Conservation (phyloP, 1,284 basidiomycete species). For the Neolentinus lepideus region DNA sequence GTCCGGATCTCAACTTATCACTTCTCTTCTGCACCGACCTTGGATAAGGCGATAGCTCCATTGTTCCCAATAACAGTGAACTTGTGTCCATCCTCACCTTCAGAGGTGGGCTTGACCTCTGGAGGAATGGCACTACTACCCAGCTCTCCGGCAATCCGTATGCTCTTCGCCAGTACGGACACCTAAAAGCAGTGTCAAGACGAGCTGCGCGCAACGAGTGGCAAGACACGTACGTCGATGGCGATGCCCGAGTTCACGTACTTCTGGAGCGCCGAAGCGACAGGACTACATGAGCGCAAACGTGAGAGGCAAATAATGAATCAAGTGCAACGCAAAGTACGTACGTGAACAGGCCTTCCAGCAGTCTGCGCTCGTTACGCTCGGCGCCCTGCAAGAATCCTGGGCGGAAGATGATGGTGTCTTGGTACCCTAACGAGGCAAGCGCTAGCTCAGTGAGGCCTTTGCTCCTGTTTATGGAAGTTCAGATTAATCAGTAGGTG, state of each 20-base stretch:
- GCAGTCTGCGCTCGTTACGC: slow-evolving; percentile 29
- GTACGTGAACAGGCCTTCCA: slow-evolving; percentile 36
- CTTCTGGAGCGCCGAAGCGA: not conserved
- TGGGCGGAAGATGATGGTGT: slow-evolving; percentile 66
- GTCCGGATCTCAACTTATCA: not conserved
- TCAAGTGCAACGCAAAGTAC: slow-evolving; percentile 13
- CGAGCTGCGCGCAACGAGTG: not conserved
- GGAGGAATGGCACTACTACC: slow-evolving; percentile 34
- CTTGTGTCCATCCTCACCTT: slow-evolving; percentile 20
- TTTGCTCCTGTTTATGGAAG: slow-evolving; percentile 43
- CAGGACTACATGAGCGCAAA: not conserved
- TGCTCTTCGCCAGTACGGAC: slow-evolving; percentile 32
- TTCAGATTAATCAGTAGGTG: not conserved
- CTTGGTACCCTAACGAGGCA: slow-evolving; percentile 55
- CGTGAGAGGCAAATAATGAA: not conserved
- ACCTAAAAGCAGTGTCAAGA: slow-evolving; percentile 23
- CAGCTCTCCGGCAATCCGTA: slow-evolving; percentile 33
- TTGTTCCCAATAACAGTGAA: slow-evolving; percentile 40
- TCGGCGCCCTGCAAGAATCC: slow-evolving; percentile 38
- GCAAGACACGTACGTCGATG: slow-evolving; percentile 34
- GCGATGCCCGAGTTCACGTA: slow-evolving; percentile 27
- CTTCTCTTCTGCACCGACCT: slow-evolving; percentile 8
- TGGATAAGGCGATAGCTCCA: slow-evolving; percentile 34
- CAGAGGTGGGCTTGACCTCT: slow-evolving; percentile 26
- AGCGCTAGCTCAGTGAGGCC: slow-evolving; percentile 68